Conservation (phyloP, 1,284 basidiomycete species). For the Heliocybe sulcata region DNA sequence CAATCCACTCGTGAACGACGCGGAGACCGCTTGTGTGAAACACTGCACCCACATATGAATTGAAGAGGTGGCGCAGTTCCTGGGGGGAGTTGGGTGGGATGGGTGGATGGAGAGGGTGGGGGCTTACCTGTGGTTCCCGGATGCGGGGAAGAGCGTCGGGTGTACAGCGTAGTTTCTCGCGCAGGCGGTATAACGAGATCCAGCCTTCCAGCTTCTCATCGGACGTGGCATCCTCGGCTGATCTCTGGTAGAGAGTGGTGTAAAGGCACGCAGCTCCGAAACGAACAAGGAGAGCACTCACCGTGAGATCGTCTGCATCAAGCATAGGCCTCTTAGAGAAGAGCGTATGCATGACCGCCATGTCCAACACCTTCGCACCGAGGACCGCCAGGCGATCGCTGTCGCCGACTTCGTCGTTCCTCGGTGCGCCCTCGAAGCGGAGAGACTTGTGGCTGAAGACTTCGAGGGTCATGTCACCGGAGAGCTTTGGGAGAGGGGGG, state of each 20-base stretch:
- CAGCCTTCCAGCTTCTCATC: conserved; percentile 45
- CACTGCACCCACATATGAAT: conserved; percentile 62
- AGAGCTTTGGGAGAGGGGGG: conserved; percentile 33
- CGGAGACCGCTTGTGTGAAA: conserved; percentile 46
- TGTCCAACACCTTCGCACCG: conserved; percentile 43
- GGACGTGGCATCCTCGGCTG: conserved; percentile 29
- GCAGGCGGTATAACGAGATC: conserved; percentile 49
- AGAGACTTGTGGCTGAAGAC: conserved; percentile 65
- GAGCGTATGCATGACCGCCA: conserved; percentile 39
- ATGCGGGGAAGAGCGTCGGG: conserved; percentile 33
- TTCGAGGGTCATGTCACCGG: conserved; percentile 49
- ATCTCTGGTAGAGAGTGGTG: conserved; percentile 23
- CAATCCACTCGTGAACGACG: conserved; percentile 52
- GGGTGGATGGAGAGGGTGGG: conserved; percentile 9
- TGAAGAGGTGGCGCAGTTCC: conserved; percentile 54
- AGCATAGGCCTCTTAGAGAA: conserved; percentile 50
- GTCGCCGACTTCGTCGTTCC: conserved; percentile 40
- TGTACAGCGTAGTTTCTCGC: conserved; percentile 50
- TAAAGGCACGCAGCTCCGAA: conserved; percentile 9
- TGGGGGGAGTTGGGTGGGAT: conserved; percentile 19
- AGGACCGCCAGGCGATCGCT: conserved; percentile 50
- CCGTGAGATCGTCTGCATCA: conserved; percentile 39
- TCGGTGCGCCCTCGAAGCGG: conserved; percentile 32
- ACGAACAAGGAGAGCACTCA: conserved; percentile 18
- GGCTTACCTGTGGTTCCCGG: conserved; percentile 39